Base-by-base conservation (phyloP, 1,139 yeast species). In the Yamadazyma friedrichii region DNA sequence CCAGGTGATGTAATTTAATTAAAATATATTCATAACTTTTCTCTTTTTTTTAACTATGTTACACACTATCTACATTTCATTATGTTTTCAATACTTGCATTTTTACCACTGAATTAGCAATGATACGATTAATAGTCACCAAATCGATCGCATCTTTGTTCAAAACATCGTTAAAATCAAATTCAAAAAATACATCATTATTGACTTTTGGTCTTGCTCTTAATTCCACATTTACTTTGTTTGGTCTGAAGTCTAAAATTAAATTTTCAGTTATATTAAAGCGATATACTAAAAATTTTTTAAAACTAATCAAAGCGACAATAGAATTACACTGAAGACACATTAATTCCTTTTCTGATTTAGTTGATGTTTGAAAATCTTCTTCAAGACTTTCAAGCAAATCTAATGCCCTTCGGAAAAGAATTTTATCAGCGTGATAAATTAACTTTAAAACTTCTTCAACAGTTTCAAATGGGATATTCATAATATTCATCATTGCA, bases 381-480 rank as follows among this genome's bases (percentile, higher is more conserved):
- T 45, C 41, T 15, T 47, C 46, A 5, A 58, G 39, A 12, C 27
- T 24, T 24, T 54, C 59, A n/a, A 60, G 47, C n/a, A 75, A 50
- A 31, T 68, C 70, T 30, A 62, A 51, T 1, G 72, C 75, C 39
- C 64, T 66, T 3, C 63, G 54, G 40, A 50, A 47, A 6, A 62
- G 39, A 2, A 47, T 43, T 25, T 43, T 51, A 29, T 56, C 52
- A 17, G 59, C 40, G 1, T 47, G 40, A 27, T 43, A 36, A 5
- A 56, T 40, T 1, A 64, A 33, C 2, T 55, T 42, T 15, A 53
- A 48, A 1, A 61, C 51, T 42, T 78, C 83, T 46, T 76, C 81
- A 39, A 67, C 49, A 0, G 68, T 61, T 2, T 49, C 44, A 35
- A 76, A 70, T 1, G 55, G 60, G 3, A 76, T 49, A 0, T 53